Evolutionary conservation across 2,329 filamentous ascomycete species (phyloP).

Genomic region (Mycogone perniciosa): DNA sequence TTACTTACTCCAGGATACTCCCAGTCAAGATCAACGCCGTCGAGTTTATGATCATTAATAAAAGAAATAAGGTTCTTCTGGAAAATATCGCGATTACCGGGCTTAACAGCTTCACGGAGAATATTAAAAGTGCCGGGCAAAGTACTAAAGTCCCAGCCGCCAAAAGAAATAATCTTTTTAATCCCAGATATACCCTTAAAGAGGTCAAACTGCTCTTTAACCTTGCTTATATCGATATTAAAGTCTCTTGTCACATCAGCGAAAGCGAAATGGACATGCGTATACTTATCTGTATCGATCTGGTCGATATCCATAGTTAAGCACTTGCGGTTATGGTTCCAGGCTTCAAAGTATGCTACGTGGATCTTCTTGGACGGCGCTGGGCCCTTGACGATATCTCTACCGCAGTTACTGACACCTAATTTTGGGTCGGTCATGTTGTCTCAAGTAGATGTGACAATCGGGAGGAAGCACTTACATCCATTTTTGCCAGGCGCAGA

Average conservation of each 20-base stretch:
- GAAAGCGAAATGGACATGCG: conserved; percentile 30
- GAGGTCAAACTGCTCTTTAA: conserved; percentile 23
- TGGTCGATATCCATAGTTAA: conserved; percentile 25
- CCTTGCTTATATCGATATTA: conserved; percentile 15
- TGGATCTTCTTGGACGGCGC: conserved; percentile 19
- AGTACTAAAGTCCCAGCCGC: conserved; percentile 29
- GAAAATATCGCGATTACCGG: conserved; percentile 33
- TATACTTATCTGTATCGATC: conserved; percentile 20
- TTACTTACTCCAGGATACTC: conserved; percentile 35
- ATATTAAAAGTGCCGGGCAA: conserved; percentile 21
- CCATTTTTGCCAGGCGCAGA: conserved; percentile 19
- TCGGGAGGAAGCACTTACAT: conserved; percentile 9
- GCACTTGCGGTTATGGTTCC: conserved; percentile 24
- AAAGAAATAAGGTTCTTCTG: conserved; percentile 32
- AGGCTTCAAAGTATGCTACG: conserved; percentile 30
- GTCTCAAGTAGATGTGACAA: not conserved
- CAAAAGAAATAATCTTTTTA: conserved; percentile 31
- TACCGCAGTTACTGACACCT: conserved; percentile 29
- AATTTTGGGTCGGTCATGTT: not conserved
- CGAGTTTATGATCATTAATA: conserved; percentile 31
- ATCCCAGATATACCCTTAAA: conserved; percentile 23
- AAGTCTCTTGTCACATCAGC: conserved; percentile 19
- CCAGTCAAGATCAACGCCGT: conserved; percentile 44
- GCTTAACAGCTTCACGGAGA: conserved; percentile 23
- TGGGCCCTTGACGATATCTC: conserved; percentile 23